Evolutionary conservation across 2,329 filamentous ascomycete species (phyloP).

Genomic region (Didymella arachidicola): DNA sequence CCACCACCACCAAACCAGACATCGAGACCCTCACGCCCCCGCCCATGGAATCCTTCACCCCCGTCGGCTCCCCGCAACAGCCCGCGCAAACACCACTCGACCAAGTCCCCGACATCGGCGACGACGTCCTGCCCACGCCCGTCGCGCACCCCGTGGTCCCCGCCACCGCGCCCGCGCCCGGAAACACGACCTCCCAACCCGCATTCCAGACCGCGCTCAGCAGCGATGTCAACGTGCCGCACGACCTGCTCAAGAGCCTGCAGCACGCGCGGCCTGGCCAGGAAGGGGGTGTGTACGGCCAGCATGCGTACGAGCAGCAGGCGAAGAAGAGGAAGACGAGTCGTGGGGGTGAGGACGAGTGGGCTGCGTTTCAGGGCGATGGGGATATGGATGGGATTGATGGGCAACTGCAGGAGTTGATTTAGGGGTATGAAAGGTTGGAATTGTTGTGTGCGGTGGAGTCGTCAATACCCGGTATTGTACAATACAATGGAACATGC

Average conservation of each 20-base stretch:
- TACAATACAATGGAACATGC: conserved; percentile 4
- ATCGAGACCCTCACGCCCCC: conserved; percentile 90
- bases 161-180: conserved; percentile 33
- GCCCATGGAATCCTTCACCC: conserved; percentile 64
- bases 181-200: conserved; percentile 27
- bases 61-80: conserved; percentile 57
- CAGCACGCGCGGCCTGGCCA: conserved; percentile 36
- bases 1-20: conserved; percentile 61
- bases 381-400: conserved; percentile 66
- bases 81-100: conserved; percentile 20
- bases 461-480: conserved; percentile 12
- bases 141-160: conserved; percentile 38
- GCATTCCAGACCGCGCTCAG: conserved; percentile 37
- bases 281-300: conserved; percentile 36
- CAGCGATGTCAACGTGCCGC: conserved; percentile 31
- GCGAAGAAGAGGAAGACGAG: conserved; percentile 51
- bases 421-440: conserved; percentile 23
- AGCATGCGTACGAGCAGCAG: conserved; percentile 30
- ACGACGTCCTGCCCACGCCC: conserved; percentile 42
- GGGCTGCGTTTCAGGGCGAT: conserved; percentile 53
- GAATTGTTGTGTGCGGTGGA: background rate
- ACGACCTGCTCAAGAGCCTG: conserved; percentile 44
- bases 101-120: conserved; percentile 33
- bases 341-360: conserved; percentile 49
- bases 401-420: conserved; percentile 66